Base-by-base conservation (phyloP, 768 basidiomycete genomes). In the Phanerochaete sordida region DNA sequence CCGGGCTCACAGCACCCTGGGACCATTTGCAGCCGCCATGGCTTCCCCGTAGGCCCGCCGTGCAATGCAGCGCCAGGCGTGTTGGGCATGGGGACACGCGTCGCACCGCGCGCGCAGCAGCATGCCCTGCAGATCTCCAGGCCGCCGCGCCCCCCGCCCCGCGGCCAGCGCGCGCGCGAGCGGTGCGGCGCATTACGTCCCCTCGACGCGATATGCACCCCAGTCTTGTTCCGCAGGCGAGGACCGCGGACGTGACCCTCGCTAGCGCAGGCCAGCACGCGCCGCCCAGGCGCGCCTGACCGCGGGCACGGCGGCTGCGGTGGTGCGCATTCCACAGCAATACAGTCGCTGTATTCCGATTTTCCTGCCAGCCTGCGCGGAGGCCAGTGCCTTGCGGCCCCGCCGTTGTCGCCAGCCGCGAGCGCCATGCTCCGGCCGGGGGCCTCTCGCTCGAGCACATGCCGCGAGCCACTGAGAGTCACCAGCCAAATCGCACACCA, bases 391-490 rank as follows among this genome's bases (percentile, higher is more conserved):
- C 31, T 6, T 35, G 6, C 7, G 33, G 33, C 7, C 33, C 13
- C 33, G 33, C 50, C 27, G 39, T 16, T 28, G 4, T 16, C 28
- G 27, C 30, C 13, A 33, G 30, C 51, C 23, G 16, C 24, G 33
- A 60, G 53, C 59, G 59, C 59, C 53, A 60, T 60, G 59, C 26
- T 60, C 59, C 59, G 59, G 44, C 59, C 59, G 59, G 24, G 8
- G 21, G 11, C 7, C 44, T 33, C 39, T 39, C 6, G 16, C 37
- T 39, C 37, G 39, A 12, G 35, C 53, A 54, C 53, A 54, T 54
- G 53, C 26, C 33, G 37, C 35, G 53, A 33, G 35, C 53, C 35
- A 54, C 53, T 33, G 16, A 52, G 51, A 48, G 28, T 37, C 30
- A 35, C 21, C 30, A n/a, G 19, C 13, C 1, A 43, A 37, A 54